A percentile compares a stretch with the other conserved stretches of the same genome.
Conservation (phyloP, 305 asterid species). For the Petunia hybrid region DNA sequence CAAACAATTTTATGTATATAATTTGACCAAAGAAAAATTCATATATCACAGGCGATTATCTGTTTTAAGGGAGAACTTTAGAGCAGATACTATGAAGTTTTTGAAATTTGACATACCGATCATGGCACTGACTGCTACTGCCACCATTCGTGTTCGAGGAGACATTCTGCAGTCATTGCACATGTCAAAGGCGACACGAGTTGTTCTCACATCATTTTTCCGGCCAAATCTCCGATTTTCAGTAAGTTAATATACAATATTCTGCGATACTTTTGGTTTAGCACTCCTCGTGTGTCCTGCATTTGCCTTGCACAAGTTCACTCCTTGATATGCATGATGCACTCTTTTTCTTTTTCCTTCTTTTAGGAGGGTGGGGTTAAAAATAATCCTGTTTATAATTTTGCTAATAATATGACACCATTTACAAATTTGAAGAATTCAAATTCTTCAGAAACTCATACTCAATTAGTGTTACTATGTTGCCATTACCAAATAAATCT, state of each 20-base stretch:
- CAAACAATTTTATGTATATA: too few relatives aligned
- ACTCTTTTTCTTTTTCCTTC: neutral
- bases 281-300: slow-evolving; percentile 28
- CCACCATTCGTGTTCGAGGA: slow-evolving; percentile 67
- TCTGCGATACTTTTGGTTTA: neutral
- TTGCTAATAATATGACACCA: neutral
- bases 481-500: neutral
- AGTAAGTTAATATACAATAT: slow-evolving; percentile 43
- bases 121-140: slow-evolving; percentile 86
- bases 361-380: too few relatives aligned
- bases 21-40: neutral
- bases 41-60: slow-evolving; percentile 58
- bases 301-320: neutral
- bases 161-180: slow-evolving; percentile 77
- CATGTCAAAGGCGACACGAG: slow-evolving; percentile 58
- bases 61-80: slow-evolving; percentile 66
- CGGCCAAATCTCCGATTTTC: slow-evolving; percentile 74
- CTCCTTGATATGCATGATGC: neutral
- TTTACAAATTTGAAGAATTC: neutral
- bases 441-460: neutral
- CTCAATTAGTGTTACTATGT: neutral
- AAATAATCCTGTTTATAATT: neutral
- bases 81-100: slow-evolving; percentile 56
- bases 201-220: slow-evolving; percentile 70
- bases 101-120: slow-evolving; percentile 72